phyloP scores from a whole-genome alignment of 1,284 basidiomycete genomes.

The Cryptococcus floricola region DNA sequence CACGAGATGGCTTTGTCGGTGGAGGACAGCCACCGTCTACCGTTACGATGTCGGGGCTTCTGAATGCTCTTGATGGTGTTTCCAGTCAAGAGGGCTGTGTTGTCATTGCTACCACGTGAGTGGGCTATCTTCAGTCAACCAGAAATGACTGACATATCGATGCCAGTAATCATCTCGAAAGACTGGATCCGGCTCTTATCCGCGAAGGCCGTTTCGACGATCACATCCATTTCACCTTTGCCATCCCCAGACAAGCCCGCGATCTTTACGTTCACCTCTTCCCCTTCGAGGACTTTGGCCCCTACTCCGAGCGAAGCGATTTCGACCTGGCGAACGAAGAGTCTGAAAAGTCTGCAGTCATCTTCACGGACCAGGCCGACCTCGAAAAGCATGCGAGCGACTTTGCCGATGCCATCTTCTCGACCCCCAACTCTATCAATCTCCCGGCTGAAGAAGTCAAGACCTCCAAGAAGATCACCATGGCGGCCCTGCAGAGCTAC shows the following conservation, averaged over 20 bases:
- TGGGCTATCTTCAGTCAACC: neutral
- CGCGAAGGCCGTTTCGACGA: conserved; percentile 36
- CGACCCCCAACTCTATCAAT: neutral
- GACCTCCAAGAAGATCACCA: conserved; percentile 56
- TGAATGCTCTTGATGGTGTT: conserved; percentile 37
- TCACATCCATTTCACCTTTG: conserved; percentile 40
- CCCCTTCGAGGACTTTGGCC: conserved; percentile 51
- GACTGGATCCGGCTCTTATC: conserved; percentile 34
- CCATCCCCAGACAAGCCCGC: conserved; percentile 72
- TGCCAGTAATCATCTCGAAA: conserved; percentile 23
- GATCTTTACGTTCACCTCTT: conserved; percentile 81
- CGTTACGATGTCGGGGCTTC: conserved; percentile 30
- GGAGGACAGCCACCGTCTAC: conserved; percentile 19
- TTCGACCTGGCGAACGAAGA: neutral
- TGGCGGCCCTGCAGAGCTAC: conserved; percentile 77
- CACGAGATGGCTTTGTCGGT: conserved; percentile 1
- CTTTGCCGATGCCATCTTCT: conserved; percentile 17
- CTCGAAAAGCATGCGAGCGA: conserved; percentile 17
- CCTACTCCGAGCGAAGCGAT: neutral
- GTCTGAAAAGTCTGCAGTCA: neutral
- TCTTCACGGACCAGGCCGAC: conserved; percentile 3
- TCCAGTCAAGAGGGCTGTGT: conserved; percentile 26
- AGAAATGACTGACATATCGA: neutral
- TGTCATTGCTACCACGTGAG: conserved; percentile 14
- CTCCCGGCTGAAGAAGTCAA: neutral